These are phyloP conservation scores for Bipolaris zeicola DNA, from an alignment of 2,329 filamentous ascomycete species.

Conservation along the genomic window DNA sequence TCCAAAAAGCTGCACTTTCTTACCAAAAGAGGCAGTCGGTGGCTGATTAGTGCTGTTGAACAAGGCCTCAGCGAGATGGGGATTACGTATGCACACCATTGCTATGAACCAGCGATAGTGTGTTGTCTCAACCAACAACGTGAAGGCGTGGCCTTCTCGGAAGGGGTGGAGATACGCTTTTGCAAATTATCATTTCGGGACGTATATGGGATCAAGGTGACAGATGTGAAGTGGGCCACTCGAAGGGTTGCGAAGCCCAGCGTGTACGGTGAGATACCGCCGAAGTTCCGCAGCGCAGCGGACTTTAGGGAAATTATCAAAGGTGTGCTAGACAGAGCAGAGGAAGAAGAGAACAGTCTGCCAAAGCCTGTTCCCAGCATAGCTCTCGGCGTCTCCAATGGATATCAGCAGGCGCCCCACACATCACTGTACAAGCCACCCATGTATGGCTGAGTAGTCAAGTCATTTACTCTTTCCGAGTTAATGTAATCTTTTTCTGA, in stretches of 20 bases:
- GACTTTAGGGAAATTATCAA: slow-evolving; percentile 30
- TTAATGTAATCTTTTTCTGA: neutral
- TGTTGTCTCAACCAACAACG: slow-evolving; percentile 32
- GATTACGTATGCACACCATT: slow-evolving; percentile 30
- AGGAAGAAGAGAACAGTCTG: slow-evolving; percentile 5
- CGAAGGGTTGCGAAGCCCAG: slow-evolving; percentile 8
- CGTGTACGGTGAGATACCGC: neutral
- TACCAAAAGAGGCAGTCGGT: slow-evolving; percentile 30
- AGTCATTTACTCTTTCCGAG: neutral
- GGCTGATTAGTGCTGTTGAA: slow-evolving; percentile 35
- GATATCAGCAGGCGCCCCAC: neutral
- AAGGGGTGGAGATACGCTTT: slow-evolving; percentile 32
- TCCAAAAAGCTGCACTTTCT: slow-evolving; percentile 35
- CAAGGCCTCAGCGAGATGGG: slow-evolving; percentile 27
- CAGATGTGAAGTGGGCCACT: slow-evolving; percentile 27
- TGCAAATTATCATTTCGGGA: slow-evolving; percentile 35
- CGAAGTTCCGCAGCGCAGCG: slow-evolving; percentile 9
- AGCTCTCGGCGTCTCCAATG: neutral
- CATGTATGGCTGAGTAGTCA: slow-evolving; percentile 6
- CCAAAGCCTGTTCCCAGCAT: neutral
- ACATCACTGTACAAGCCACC: slow-evolving; percentile 1
- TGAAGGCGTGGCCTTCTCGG: slow-evolving; percentile 27
- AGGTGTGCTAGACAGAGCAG: slow-evolving; percentile 25
- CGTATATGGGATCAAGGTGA: slow-evolving; percentile 31
- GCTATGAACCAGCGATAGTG: slow-evolving; percentile 20